Evolutionary conservation across 1,284 basidiomycete species (phyloP), one percentile per base, ranked within the genome.

Genomic region (Calocybe gambosa): DNA sequence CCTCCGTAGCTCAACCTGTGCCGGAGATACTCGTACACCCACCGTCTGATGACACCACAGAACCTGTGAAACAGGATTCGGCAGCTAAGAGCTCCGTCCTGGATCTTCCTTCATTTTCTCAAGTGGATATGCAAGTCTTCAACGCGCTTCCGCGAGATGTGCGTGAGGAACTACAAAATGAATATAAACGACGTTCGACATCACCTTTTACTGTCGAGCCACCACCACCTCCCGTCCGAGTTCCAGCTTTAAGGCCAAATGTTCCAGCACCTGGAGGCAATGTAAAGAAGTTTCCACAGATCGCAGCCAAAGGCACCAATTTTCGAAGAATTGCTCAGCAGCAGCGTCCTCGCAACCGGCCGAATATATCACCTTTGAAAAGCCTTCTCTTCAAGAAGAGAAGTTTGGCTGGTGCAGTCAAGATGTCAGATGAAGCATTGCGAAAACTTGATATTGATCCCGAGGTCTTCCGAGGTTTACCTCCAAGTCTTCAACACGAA

Each of bases 91-190:
- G 47, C 18, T 50, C 42, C 28, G 41, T 50, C 2, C 34, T 68
- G 1, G 75, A 75, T 29, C 63, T 87, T 13, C 85, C 85, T 1
- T 77, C 80, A 0, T 77, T 86, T 56, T 87, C 85, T 0, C 86
- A 89, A 58, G 70, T 92, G 3, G 89, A 92, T 60, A 75, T 67
- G 57, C 73, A 74, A 1, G 82, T 91, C 0, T 80, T 89, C 47
- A 70, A 78, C 16, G 84, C 82, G 0, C 70, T 93, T 15, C 89
- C 90, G 0, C 68, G 66, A 1, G 84, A 89, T 19, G 68, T 92
- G 16, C 78, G 80, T 25, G 66, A 73, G 47, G 90, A 93, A 58
- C 68, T 90, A 3, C 75, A 88, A 51, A 64, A 64, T 2, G 83
- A 85, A 51, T 87, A 85, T 53, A 70, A 70, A 55, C 76, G 77